Base-by-base conservation (phyloP, 192 early-diverging fungal genomes). In the Coemansia sp. region DNA sequence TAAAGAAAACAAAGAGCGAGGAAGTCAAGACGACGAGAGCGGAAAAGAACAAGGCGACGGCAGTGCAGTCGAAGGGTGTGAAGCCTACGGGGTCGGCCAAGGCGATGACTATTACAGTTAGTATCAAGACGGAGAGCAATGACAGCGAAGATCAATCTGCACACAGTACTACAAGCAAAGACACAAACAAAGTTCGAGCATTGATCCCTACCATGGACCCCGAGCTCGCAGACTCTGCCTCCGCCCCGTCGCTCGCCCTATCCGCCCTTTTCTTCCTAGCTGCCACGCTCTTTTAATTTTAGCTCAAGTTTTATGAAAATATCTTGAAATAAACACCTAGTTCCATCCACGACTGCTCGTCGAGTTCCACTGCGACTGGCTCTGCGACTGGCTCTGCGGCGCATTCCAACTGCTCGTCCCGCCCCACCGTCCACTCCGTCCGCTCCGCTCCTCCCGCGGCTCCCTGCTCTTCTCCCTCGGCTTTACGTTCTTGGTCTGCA, bases 201-300 rank as follows among this genome's bases (percentile, higher is more conserved):
- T 47, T 79, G 63, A 64, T 79, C 5, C 76, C 76, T 3, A 64
- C 76, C 10, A 79, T 79, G 76, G 76, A 79, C 48, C 76, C 76
- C 0, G 76, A 73, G 36, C 36, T 79, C 5, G 70, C 70, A 6
- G 75, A 47, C 37, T 49, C 74, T 1, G n/a, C 68, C 20, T n/a
- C 25, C 5, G 5, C 40, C 15, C 10, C 40, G 9, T 44, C 40
- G 11, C 40, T 44, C 40, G 40, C 14, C 14, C 14, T 44, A 2
- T 3, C 40, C 11, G 40, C 40, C 40, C 40, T 44, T 3, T 14
- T 44, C 12, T 44, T 14, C 10, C n/a, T 51, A 34, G 37, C 21
- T 8, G 50, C 60, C 15, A 20, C 60, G 5, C 18, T 44, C 36
- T 31, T 49, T 10, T 47, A 46, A 23, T 8, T 8, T 7, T 34